These are phyloP conservation scores for Blastocladiella emersonii DNA, from an alignment of 371 early-diverging fungal genomes.

Conservation along the genomic window DNA sequence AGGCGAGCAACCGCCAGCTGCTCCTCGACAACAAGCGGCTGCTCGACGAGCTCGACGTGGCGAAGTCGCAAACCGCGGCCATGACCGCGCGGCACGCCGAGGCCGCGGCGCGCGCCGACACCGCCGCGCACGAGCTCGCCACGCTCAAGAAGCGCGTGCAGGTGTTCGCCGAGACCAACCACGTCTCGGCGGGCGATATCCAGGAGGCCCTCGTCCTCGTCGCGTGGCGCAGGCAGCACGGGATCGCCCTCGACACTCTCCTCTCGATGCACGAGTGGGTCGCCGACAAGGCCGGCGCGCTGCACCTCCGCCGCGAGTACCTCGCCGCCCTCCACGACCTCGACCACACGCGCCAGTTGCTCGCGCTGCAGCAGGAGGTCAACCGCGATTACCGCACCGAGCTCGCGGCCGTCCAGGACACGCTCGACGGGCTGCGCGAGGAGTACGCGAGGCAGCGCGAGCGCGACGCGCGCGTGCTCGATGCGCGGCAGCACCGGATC, in stretches of 20 bases:
- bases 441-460: slow-evolving; percentile 19
- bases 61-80: not conserved
- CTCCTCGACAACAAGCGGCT: not conserved
- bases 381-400: slow-evolving; percentile 29
- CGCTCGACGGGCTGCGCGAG: slow-evolving; percentile 20
- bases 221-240: slow-evolving; percentile 16
- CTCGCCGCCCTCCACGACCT: slow-evolving; percentile 29
- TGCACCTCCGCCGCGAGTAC: slow-evolving; percentile 24
- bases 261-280: slow-evolving; percentile 14
- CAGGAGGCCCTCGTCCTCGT: slow-evolving; percentile 30
- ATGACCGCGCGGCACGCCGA: not conserved
- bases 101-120: not conserved
- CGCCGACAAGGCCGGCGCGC: not conserved
- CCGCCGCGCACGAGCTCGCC: not conserved
- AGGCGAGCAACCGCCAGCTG: not conserved
- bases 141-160: not conserved
- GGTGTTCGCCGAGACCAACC: slow-evolving; percentile 15
- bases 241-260: slow-evolving; percentile 21
- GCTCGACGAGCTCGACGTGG: not conserved
- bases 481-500: slow-evolving; percentile 1
- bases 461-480: slow-evolving; percentile 5
- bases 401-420: slow-evolving; percentile 17
- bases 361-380: slow-evolving; percentile 28
- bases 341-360: slow-evolving; percentile 23
- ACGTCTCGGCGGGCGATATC: slow-evolving; percentile 21